Evolutionary conservation across 2,329 filamentous ascomycete species (phyloP), one percentile per base, ranked within the genome.

Genomic region (Byssothecium circinans): DNA sequence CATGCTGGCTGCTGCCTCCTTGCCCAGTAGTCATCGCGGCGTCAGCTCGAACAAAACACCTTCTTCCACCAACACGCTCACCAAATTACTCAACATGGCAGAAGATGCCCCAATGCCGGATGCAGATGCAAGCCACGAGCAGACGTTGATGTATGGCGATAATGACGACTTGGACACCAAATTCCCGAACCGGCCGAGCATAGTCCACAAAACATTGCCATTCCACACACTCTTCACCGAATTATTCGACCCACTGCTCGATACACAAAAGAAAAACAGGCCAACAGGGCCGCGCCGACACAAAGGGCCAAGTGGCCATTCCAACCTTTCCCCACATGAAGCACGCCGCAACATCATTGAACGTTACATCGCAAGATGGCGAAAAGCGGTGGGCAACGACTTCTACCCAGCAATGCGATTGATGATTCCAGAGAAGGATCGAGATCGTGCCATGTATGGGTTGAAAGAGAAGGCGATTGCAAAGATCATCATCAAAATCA

Each of bases 361-460:
- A 45, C 80, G 86, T 7, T 99, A 96, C 74, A 89, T 99, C 58
- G 81, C 82, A 12, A 81, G 84, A 68, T 99, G 94, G 94, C 83
- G 91, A 32, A 83, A 84, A 46, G 86, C 96, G 52, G 91, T 96
- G 18, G 94, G 94, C 20, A 77, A 89, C 58, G 94, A 99, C 70
- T 89, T 99, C 61, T 97, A 94, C 65, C 94, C 94, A 0, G 92
- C 90, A 1, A 81, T 99, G 70, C 85, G 94, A 17, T 81, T 99
- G 38, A 96, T 97, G 47, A 79, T 96, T 3, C 91, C 92, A 0
- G 90, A 95, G 62, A 95, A 95, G 66, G 94, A 99, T 65, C 84
- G 91, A 32, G 91, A 97, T 62, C 83, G 94, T 39, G 87, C 88
- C 15, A 91, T 96, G 77, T 99, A 97, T 63, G 90, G 92, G 1